These are phyloP conservation scores for Lentithecium fluviatile DNA, from an alignment of 495 filamentous ascomycete genomes.

Conservation along the genomic window DNA sequence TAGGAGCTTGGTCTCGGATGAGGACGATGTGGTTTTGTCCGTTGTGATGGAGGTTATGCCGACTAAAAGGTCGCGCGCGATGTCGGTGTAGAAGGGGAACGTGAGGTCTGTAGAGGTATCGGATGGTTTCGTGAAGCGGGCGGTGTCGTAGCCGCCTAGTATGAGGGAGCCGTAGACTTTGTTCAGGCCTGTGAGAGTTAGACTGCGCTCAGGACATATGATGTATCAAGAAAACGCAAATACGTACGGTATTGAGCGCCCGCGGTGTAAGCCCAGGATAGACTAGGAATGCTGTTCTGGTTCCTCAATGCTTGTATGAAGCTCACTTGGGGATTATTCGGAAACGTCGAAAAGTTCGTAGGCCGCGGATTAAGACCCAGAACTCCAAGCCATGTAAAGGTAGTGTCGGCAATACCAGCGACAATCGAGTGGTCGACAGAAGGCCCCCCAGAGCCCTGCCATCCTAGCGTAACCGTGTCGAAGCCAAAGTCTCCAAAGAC, in stretches of 20 bases:
- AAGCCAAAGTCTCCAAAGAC: constrained; percentile 60
- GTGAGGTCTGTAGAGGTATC: constrained; percentile 41
- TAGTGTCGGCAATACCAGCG: constrained; percentile 55
- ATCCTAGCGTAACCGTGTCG: constrained; percentile 49
- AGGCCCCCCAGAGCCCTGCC: constrained; percentile 39
- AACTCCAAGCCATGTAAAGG: constrained; percentile 56
- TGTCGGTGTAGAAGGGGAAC: constrained; percentile 51
- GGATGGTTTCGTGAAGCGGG: constrained; percentile 50
- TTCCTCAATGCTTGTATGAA: constrained; percentile 50
- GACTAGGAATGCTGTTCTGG: constrained; percentile 49
- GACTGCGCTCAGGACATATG: constrained; percentile 23
- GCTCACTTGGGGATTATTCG: constrained; percentile 39
- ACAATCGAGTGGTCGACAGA: constrained; percentile 49
- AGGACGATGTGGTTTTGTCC: constrained; percentile 22
- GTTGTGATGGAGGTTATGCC: constrained; percentile 47
- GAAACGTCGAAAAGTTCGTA: constrained; percentile 44
- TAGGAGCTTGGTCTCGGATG: constrained; percentile 2
- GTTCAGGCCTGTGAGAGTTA: constrained; percentile 46
- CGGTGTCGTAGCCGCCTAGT: constrained; percentile 56
- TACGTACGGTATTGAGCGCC: constrained; percentile 50
- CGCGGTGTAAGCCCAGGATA: constrained; percentile 57
- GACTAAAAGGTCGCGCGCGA: constrained; percentile 52
- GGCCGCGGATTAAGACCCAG: constrained; percentile 53
- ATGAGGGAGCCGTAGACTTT: constrained; percentile 53
- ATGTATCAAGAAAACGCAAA: constrained; percentile 9